phyloP scores from a whole-genome alignment of 805 yeast genomes.

The Pichia scutulata region DNA sequence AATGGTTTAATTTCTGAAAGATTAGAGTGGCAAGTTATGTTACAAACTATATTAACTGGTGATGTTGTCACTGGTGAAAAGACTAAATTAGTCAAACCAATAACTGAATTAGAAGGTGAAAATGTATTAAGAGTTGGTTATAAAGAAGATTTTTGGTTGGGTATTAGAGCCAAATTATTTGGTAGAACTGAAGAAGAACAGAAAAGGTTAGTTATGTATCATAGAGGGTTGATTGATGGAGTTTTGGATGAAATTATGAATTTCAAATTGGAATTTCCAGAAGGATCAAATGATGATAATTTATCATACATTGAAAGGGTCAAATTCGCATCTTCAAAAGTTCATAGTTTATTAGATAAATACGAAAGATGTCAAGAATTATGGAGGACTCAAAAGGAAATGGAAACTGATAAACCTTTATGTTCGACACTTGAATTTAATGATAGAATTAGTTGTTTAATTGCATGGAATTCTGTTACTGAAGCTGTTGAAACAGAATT shows the following conservation, averaged over 20 bases:
- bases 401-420: conserved; percentile 71
- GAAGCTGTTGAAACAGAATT: conserved; percentile 59
- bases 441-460: conserved; percentile 63
- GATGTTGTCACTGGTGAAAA: conserved; percentile 91
- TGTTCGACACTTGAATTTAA: conserved; percentile 59
- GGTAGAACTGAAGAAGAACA: conserved; percentile 81
- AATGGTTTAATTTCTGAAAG: conserved; percentile 52
- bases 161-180: conserved; percentile 71
- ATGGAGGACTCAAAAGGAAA: conserved; percentile 74
- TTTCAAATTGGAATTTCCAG: conserved; percentile 48
- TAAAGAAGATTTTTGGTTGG: conserved; percentile 79
- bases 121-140: conserved; percentile 44
- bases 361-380: conserved; percentile 62
- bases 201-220: conserved; percentile 53
- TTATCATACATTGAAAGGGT: conserved; percentile 20
- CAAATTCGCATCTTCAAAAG: conserved; percentile 38
- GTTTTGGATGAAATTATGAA: conserved; percentile 60
- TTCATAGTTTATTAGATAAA: conserved; percentile 47
- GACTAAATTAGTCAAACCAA: conserved; percentile 55
- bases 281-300: conserved; percentile 12
- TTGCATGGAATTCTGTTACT: conserved; percentile 76
- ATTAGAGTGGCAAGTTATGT: conserved; percentile 93
- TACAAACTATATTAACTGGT: conserved; percentile 84
- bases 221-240: conserved; percentile 66
- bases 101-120: conserved; percentile 35